These are phyloP conservation scores for Gentiana macrophylla DNA, from an alignment of 257 asterid genomes.

Conservation along the genomic window DNA sequence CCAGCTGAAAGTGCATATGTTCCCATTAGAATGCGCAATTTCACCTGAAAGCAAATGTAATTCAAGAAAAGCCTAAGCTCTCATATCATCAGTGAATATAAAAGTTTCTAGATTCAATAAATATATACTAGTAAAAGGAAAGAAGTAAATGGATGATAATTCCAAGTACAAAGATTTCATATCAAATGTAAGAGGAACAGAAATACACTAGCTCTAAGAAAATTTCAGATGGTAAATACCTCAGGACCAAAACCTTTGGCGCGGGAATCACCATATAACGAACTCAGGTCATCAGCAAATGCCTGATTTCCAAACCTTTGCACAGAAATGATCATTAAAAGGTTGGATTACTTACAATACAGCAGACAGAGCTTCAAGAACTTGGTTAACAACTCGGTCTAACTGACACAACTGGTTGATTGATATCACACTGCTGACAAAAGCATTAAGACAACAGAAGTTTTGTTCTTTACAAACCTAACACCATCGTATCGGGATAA, in stretches of 20 bases:
- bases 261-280: slow-evolving; percentile 82
- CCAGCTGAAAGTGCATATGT: slow-evolving; percentile 99
- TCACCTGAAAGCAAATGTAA: slow-evolving; percentile 45
- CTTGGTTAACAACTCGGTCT: too few species aligned
- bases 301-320: slow-evolving; percentile 81
- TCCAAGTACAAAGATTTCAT: background rate
- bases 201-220: background rate
- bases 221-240: slow-evolving; percentile 30
- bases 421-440: too few species aligned
- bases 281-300: slow-evolving; percentile 55
- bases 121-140: background rate
- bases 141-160: too few species aligned
- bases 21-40: slow-evolving; percentile 94
- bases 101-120: too few species aligned
- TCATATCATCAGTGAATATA: background rate
- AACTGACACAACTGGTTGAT: too few species aligned
- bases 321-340: background rate
- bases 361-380: too few species aligned
- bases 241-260: slow-evolving; percentile 93
- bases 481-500: slow-evolving; percentile 96
- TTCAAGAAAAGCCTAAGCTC: background rate
- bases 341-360: background rate
- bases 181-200: background rate
- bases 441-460: too few species aligned
- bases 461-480: slow-evolving; percentile 32